Base-by-base conservation (phyloP, 345 rosid species). In the Excoecaria cochinchinensis region DNA sequence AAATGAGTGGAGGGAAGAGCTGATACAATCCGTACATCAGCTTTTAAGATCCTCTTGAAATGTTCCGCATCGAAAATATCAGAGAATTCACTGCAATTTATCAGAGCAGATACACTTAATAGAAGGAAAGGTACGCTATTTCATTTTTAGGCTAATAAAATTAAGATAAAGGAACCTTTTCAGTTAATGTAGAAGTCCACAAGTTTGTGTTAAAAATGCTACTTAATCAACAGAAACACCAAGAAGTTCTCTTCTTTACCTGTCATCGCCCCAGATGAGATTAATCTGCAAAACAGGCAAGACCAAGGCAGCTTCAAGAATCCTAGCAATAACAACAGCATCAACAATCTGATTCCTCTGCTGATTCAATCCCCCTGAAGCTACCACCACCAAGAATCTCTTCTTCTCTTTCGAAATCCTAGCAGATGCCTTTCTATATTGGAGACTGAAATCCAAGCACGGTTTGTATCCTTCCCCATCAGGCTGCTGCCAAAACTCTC, bases 231-330 rank as follows among this genome's bases (percentile, higher is more conserved):
- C 56, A 46, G 16, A 64, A 44, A 5, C 7, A 10, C 4, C 38
- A 69, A 50, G 31, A 36, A 38, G 22, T 51, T 22, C 8, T 50
- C 69, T 47, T 8, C 42, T 38, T 56, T 82, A 89, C 97, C 97
- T 91, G 60, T 90, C 94, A 67, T 91, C 94, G 24, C 78, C 88
- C 94, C 97, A 90, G 0, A 91, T 83, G 51, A 80, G 77, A 82
- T 88, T 88, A 77, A 89, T 86, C 83, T 89, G 91, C 89, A 91
- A 80, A 56, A 89, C 76, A 0, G 97, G 97, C 61, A 88, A 85
- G 80, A 91, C 97, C 71, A 91, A 79, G 63, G 90, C 87, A 16
- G 92, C 91, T 82, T 84, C 92, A 74, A 91, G 92, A 85, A 88
- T 87, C 80, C 87, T 85, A 0, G 97, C 92, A 48, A 91, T 88